Percentiles rank a stretch among this genome's conserved stretches.
These are phyloP conservation scores for Leishmania major DNA, from an alignment of 208 protist genomes.

Conservation along the genomic window DNA sequence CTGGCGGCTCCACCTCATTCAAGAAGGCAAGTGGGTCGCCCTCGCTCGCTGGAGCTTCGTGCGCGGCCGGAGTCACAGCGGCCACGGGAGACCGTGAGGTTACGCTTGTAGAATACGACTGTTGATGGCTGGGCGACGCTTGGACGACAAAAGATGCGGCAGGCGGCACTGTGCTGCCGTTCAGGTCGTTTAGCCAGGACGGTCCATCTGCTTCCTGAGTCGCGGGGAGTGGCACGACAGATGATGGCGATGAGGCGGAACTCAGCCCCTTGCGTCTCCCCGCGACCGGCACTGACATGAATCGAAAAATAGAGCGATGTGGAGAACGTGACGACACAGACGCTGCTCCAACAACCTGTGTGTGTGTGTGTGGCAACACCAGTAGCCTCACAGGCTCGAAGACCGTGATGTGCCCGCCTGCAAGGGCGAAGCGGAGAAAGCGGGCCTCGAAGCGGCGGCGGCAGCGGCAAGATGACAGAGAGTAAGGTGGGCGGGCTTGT, in stretches of 20 bases:
- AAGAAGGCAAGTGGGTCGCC: slow-evolving; percentile 2
- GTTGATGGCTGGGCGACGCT: not conserved
- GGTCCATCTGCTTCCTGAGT: not conserved
- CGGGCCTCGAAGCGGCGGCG: not conserved
- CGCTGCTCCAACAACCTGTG: not conserved
- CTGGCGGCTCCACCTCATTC: not conserved
- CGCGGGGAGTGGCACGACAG: not conserved
- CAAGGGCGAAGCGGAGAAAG: not conserved
- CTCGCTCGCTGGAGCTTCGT: not conserved
- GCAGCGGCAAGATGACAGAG: too few species aligned
- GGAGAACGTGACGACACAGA: not conserved
- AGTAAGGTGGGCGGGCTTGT: too few species aligned
- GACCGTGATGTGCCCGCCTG: not conserved
- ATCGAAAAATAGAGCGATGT: not conserved
- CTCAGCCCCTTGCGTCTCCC: slow-evolving; percentile 25
- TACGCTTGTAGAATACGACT: not conserved
- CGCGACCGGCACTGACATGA: slow-evolving; percentile 29
- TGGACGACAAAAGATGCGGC: not conserved
- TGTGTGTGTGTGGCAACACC: not conserved
- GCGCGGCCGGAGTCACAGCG: not conserved
- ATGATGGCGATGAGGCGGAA: not conserved
- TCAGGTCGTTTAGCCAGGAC: slow-evolving; percentile 22
- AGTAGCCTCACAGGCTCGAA: not conserved
- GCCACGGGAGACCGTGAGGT: not conserved
- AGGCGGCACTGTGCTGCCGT: not conserved